These are phyloP conservation scores for Letharia lupina DNA, from an alignment of 495 filamentous ascomycete genomes.

Conservation along the genomic window DNA sequence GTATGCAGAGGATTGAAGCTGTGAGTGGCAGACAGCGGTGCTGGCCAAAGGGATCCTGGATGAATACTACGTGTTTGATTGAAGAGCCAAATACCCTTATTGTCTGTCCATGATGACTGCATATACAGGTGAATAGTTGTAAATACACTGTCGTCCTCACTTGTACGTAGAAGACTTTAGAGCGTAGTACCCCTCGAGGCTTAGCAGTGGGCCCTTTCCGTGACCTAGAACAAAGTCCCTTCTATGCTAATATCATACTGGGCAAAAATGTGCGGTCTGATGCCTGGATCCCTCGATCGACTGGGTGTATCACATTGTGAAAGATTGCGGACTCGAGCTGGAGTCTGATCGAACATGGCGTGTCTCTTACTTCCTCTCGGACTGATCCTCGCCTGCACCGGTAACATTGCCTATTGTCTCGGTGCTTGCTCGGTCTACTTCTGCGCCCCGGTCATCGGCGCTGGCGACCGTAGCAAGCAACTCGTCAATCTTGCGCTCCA, in stretches of 20 bases:
- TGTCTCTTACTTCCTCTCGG: not conserved
- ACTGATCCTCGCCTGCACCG: not conserved
- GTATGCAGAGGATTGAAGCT: slow-evolving; percentile 24
- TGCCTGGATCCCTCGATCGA: not conserved
- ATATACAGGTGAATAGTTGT: not conserved
- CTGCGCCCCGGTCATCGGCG: slow-evolving; percentile 29
- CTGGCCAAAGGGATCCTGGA: too few relatives aligned
- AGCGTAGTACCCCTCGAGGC: not conserved
- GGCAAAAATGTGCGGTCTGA: too few relatives aligned
- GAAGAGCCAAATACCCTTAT: not conserved
- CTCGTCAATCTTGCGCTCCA: slow-evolving; percentile 52
- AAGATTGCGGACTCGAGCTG: not conserved
- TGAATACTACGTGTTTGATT: too few relatives aligned
- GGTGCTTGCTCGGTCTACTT: not conserved
- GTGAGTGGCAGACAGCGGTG: not conserved
- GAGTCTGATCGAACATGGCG: not conserved
- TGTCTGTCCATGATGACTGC: not conserved
- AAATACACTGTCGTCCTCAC: not conserved
- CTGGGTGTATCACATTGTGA: not conserved
- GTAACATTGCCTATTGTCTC: not conserved
- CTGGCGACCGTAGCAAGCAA: slow-evolving; percentile 46
- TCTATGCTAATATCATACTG: not conserved
- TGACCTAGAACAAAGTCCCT: not conserved
- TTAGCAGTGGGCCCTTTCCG: not conserved
- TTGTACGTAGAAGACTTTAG: not conserved